These are phyloP conservation scores for Suhomyces vadensis DNA, from an alignment of 805 yeast genomes.

Conservation along the genomic window DNA sequence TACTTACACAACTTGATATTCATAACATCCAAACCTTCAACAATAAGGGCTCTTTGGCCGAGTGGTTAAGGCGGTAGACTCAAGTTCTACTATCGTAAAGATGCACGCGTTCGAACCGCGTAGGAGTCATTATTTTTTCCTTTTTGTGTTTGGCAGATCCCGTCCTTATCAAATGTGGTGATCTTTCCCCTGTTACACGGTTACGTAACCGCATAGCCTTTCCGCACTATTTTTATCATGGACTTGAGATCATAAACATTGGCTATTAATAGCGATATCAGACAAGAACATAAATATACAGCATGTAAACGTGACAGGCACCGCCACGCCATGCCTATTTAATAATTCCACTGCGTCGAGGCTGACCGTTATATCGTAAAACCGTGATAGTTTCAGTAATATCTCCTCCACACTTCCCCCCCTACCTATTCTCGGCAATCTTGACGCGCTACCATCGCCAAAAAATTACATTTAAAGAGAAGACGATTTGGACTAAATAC, in stretches of 20 bases:
- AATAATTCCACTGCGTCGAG: background rate
- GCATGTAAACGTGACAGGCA: background rate
- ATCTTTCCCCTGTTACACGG: background rate
- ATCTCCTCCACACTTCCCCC: background rate
- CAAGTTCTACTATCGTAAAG: slow-evolving; percentile 16
- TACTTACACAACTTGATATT: too few relatives aligned
- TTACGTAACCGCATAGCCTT: slow-evolving; percentile 1
- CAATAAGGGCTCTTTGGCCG: slow-evolving; percentile 14
- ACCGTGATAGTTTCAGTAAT: background rate
- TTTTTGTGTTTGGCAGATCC: background rate
- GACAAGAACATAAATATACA: background rate
- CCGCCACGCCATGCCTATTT: background rate
- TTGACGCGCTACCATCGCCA: slow-evolving; percentile 1
- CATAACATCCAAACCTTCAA: too few relatives aligned
- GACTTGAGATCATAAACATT: background rate
- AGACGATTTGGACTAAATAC: background rate
- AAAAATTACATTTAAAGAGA: background rate
- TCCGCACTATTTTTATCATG: background rate
- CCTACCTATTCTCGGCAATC: background rate
- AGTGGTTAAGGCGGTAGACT: slow-evolving; percentile 17
- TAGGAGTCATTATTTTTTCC: slow-evolving; percentile 4
- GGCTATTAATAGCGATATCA: background rate
- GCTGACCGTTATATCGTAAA: background rate
- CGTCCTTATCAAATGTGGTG: too few relatives aligned
- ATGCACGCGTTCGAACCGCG: slow-evolving; percentile 10